Conservation (phyloP, 805 yeast species). For the Schwanniomyces occidentalis region DNA sequence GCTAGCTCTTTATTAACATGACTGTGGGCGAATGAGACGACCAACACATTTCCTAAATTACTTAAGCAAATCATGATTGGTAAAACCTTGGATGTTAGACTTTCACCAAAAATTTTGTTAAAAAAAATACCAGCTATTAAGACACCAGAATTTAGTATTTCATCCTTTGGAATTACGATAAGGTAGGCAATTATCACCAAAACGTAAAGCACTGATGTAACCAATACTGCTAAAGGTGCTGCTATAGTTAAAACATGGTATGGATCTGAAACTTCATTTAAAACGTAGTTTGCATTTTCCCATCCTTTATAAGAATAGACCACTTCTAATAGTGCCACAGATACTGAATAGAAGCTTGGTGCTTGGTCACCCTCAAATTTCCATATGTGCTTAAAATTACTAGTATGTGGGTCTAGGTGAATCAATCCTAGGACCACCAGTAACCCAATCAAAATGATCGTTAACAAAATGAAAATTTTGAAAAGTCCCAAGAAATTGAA, state of each 20-base stretch:
- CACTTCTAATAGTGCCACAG: constrained; percentile 59
- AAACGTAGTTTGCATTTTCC: constrained; percentile 68
- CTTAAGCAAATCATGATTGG: constrained; percentile 62
- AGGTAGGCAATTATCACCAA: constrained; percentile 60
- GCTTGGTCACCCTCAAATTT: constrained; percentile 11
- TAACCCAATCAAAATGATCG: constrained; percentile 50
- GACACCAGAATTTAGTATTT: constrained; percentile 55
- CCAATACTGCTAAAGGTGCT: constrained; percentile 57
- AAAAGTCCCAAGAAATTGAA: constrained; percentile 56
- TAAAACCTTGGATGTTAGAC: constrained; percentile 46
- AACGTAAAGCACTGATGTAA: constrained; percentile 54
- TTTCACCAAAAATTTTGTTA: constrained; percentile 56
- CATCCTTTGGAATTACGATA: constrained; percentile 50
- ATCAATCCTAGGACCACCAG: constrained; percentile 37
- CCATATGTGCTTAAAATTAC: constrained; percentile 38
- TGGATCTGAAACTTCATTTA: constrained; percentile 59
- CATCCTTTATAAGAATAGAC: constrained; percentile 69
- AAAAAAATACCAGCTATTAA: constrained; percentile 65
- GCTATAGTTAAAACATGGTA: constrained; percentile 56
- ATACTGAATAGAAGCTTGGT: constrained; percentile 46
- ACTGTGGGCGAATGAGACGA: constrained; percentile 62
- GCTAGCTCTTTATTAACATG: constrained; percentile 61
- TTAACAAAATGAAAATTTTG: constrained; percentile 50
- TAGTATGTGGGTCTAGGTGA: constrained; percentile 15
- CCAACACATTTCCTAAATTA: constrained; percentile 64